phyloP scores from a whole-genome alignment of 176 grass and related monocot species.

The Oryza meridionalis region DNA sequence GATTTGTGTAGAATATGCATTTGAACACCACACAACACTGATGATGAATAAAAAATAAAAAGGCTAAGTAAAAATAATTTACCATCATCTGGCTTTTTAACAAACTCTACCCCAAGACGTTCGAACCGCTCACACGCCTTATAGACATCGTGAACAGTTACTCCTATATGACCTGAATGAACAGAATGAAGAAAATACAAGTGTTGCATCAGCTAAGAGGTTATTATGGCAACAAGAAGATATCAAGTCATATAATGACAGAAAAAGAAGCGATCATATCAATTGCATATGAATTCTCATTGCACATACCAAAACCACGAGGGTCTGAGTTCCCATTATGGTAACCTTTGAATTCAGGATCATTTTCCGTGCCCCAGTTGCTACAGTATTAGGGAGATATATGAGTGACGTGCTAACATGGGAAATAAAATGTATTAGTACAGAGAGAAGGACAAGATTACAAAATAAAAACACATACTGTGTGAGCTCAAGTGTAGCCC shows the following conservation, averaged over 20 bases:
- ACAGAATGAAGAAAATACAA: slow-evolving; percentile 19
- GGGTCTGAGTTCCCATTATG: slow-evolving; percentile 98
- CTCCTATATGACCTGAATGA: slow-evolving; percentile 85
- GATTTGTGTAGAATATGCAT: too few relatives aligned
- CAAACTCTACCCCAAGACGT: slow-evolving; percentile 80
- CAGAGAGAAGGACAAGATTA: slow-evolving; percentile 5
- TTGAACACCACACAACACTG: background rate
- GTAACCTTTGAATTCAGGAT: slow-evolving; percentile 96
- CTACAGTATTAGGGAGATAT: slow-evolving; percentile 37
- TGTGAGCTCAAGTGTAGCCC: slow-evolving; percentile 93
- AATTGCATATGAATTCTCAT: background rate
- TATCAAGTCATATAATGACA: background rate
- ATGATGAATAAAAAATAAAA: background rate
- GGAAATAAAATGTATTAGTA: background rate
- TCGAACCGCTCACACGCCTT: slow-evolving; percentile 87
- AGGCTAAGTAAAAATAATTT: slow-evolving; percentile 26
- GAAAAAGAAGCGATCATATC: background rate
- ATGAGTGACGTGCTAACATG: too few relatives aligned
- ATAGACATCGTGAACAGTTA: slow-evolving; percentile 92
- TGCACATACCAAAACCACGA: slow-evolving; percentile 87
- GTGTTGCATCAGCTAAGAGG: background rate
- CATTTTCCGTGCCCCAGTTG: slow-evolving; percentile 96
- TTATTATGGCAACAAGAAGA: background rate
- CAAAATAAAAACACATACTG: slow-evolving; percentile 55
- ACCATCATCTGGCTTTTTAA: slow-evolving; percentile 89